Evolutionary conservation across 768 basidiomycete genomes (phyloP).

Genomic region (Tephrocybe sp.): DNA sequence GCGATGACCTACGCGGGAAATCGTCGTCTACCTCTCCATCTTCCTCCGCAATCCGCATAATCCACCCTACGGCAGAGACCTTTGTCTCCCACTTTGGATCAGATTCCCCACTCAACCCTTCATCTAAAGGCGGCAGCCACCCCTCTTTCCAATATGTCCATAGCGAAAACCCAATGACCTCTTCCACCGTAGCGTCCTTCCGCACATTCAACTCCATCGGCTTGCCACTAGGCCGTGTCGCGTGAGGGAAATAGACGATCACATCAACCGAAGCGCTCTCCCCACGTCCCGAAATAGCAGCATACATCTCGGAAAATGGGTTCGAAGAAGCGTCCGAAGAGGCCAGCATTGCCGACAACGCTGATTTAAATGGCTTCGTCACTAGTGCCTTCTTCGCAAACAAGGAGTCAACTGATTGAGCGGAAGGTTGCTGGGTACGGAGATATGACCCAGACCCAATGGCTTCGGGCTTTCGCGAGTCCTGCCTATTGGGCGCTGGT

Average conservation of each 20-base stretch:
- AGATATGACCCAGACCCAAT: constrained; percentile 7
- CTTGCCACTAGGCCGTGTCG: constrained; percentile 54
- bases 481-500: constrained; percentile 28
- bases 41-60: constrained; percentile 89
- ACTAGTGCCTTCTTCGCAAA: constrained; percentile 53
- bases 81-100: constrained; percentile 57
- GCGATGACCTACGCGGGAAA: constrained; percentile 72
- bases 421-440: constrained; percentile 17
- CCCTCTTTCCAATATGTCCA: constrained; percentile 94
- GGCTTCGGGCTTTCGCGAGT: constrained; percentile 19
- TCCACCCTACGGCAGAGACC: constrained; percentile 85
- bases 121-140: constrained; percentile 74
- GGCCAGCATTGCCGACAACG: constrained; percentile 73
- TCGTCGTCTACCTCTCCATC: constrained; percentile 99
- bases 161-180: constrained; percentile 90
- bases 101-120: constrained; percentile 55
- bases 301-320: constrained; percentile 87
- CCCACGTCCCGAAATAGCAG: constrained; percentile 76
- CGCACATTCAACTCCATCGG: constrained; percentile 74
- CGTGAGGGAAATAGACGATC: constrained; percentile 84
- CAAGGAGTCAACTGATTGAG: constrained; percentile 27
- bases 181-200: constrained; percentile 89
- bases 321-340: constrained; percentile 66
- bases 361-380: constrained; percentile 48
- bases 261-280: constrained; percentile 62